Percentiles rank a stretch among this genome's conserved stretches.
phyloP scores from a whole-genome alignment of 129 eudicot species.

The Smallanthus sonchifolius region DNA sequence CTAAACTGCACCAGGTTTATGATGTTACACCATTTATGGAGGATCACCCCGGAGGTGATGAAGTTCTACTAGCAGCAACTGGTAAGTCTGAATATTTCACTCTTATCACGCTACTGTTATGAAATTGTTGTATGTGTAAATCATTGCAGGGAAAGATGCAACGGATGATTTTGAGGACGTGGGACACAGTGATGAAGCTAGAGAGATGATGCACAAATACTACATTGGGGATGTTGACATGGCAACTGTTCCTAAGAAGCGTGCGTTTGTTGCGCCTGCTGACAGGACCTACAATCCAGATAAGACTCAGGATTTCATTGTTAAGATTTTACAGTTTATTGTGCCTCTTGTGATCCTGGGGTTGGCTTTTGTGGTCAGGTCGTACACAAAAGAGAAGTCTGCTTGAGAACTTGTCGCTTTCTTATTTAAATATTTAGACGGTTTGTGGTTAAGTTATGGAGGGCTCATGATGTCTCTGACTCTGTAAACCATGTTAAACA shows the following conservation, averaged over 20 bases:
- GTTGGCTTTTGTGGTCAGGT: constrained; percentile 69
- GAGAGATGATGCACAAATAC: constrained; percentile 62
- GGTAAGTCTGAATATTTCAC: constrained; percentile 37
- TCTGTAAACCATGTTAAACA: neutral
- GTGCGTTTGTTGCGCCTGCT: constrained; percentile 44
- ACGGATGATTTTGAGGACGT: constrained; percentile 83
- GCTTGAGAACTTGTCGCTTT: constrained; percentile 7
- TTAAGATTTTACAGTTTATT: constrained; percentile 74
- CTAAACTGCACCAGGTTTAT: constrained; percentile 57
- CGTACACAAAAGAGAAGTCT: constrained; percentile 72
- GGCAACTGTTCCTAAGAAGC: constrained; percentile 70
- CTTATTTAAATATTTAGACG: constrained; percentile 3
- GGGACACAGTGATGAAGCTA: constrained; percentile 85
- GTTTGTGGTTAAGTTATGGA: constrained; percentile 8
- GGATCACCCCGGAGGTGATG: constrained; percentile 98
- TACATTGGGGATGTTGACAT: constrained; percentile 70
- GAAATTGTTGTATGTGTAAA: neutral
- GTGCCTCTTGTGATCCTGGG: constrained; percentile 70
- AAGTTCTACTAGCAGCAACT: constrained; percentile 83
- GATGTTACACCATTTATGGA: constrained; percentile 94
- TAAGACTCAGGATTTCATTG: constrained; percentile 58
- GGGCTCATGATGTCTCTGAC: constrained; percentile 13
- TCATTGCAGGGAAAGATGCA: constrained; percentile 80
- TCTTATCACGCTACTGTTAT: neutral
- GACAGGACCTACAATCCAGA: constrained; percentile 42